These are phyloP conservation scores for Chrysosporium keratinophilum DNA, from an alignment of 2,329 filamentous ascomycete species.

Conservation along the genomic window DNA sequence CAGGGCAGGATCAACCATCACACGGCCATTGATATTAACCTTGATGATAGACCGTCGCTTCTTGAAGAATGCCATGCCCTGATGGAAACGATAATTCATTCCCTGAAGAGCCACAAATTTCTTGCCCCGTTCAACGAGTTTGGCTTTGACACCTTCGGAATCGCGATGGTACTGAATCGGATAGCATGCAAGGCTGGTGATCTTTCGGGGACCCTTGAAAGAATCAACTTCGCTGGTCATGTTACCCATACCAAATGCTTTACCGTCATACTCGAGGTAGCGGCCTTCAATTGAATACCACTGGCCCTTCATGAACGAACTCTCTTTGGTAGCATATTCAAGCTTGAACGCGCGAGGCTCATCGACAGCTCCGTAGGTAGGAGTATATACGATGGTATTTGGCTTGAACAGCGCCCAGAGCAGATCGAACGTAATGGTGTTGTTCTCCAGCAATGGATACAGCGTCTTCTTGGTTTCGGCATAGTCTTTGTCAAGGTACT, in stretches of 20 bases:
- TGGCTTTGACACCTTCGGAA: conserved; percentile 50
- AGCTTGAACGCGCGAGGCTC: conserved; percentile 76
- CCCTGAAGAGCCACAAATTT: conserved; percentile 73
- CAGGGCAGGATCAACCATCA: conserved; percentile 78
- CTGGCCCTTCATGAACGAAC: conserved; percentile 57
- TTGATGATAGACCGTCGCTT: conserved; percentile 64
- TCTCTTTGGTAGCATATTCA: conserved; percentile 61
- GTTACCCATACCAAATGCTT: conserved; percentile 66
- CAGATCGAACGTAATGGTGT: conserved; percentile 78
- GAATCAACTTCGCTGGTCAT: conserved; percentile 58
- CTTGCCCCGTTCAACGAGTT: conserved; percentile 70
- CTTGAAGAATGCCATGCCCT: conserved; percentile 77
- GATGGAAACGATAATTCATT: conserved; percentile 71
- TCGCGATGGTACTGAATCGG: conserved; percentile 73
- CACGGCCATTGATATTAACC: conserved; percentile 73
- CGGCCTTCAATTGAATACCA: conserved; percentile 64
- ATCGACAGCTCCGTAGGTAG: conserved; percentile 64
- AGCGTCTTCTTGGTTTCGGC: conserved; percentile 66
- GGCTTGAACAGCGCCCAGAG: conserved; percentile 86
- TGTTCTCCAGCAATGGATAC: conserved; percentile 67
- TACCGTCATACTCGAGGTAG: conserved; percentile 83
- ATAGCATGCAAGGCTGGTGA: conserved; percentile 65
- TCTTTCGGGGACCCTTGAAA: conserved; percentile 74
- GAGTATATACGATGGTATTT: conserved; percentile 65
- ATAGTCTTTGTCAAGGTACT: conserved; percentile 74